Percentiles rank a stretch among this genome's conserved stretches.
phyloP scores from a whole-genome alignment of 2,329 filamentous ascomycete species.

The Xylariaceae sp. region DNA sequence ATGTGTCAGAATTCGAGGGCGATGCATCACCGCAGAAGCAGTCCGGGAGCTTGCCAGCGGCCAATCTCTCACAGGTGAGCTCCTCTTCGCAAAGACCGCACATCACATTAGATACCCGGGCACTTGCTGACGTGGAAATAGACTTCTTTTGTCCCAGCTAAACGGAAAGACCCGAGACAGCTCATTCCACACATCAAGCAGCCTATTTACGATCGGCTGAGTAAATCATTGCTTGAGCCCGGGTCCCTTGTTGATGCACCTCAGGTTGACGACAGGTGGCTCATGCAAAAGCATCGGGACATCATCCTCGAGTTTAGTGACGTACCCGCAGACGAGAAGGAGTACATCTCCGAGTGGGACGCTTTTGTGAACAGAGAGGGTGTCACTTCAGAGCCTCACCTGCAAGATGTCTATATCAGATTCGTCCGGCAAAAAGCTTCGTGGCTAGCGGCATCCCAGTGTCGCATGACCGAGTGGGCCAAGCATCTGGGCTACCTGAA shows the following conservation, averaged over 20 bases:
- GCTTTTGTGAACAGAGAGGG: slow-evolving; percentile 44
- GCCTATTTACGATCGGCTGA: slow-evolving; percentile 49
- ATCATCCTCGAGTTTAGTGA: slow-evolving; percentile 51
- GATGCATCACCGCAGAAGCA: slow-evolving; percentile 16
- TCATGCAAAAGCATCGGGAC: slow-evolving; percentile 52
- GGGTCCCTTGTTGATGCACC: slow-evolving; percentile 39
- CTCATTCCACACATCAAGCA: slow-evolving; percentile 43
- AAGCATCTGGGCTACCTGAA: slow-evolving; percentile 47
- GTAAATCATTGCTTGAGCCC: slow-evolving; percentile 42
- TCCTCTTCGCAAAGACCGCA: background rate
- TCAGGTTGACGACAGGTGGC: slow-evolving; percentile 42
- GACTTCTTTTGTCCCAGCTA: slow-evolving; percentile 3
- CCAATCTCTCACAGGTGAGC: slow-evolving; percentile 15
- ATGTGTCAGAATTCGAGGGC: slow-evolving; percentile 19
- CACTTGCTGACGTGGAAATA: too few relatives aligned
- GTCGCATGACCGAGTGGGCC: slow-evolving; percentile 45
- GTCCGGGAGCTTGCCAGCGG: slow-evolving; percentile 11
- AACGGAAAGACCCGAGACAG: slow-evolving; percentile 26
- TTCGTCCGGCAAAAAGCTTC: slow-evolving; percentile 43
- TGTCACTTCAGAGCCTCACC: slow-evolving; percentile 43
- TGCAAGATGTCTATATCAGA: slow-evolving; percentile 43
- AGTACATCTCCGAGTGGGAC: slow-evolving; percentile 53
- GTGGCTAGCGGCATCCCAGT: slow-evolving; percentile 43
- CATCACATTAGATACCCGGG: too few relatives aligned
- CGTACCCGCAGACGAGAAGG: slow-evolving; percentile 45